Conservation (phyloP, 2,329 filamentous ascomycete species). For the Cladosporium halotolerans region DNA sequence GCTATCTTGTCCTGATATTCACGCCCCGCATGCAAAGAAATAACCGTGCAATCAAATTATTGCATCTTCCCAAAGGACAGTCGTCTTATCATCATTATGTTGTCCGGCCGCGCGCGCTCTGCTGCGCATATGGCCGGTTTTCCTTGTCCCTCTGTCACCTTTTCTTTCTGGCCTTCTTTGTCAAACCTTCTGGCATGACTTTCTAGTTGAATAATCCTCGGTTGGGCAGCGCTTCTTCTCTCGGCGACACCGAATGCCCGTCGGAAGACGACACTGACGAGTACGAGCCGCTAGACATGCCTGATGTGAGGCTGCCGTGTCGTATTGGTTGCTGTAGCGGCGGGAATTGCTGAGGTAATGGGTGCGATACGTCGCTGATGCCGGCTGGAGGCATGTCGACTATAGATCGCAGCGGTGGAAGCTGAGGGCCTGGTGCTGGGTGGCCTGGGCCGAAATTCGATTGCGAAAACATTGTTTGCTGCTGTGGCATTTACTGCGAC, state of each 20-base stretch:
- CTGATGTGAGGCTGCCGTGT: neutral
- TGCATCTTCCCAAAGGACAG: too few species aligned
- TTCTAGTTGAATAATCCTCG: too few species aligned
- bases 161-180: too few species aligned
- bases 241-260: neutral
- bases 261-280: neutral
- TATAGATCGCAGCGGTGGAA: slow-evolving; percentile 8
- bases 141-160: too few species aligned
- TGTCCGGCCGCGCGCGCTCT: too few species aligned
- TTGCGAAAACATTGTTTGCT: neutral
- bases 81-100: too few species aligned
- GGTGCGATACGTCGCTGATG: neutral
- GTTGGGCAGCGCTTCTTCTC: neutral
- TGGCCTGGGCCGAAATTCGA: neutral
- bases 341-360: neutral
- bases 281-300: neutral
- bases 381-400: neutral
- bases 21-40: too few species aligned
- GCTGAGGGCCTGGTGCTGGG: neutral
- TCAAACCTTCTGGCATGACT: too few species aligned
- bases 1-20: too few species aligned
- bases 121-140: too few species aligned
- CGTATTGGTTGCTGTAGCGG: neutral
- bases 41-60: too few species aligned
- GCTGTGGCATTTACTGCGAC: neutral